phyloP scores from a whole-genome alignment of 495 filamentous ascomycete species.

The Melanomma pulvis-pyrius region DNA sequence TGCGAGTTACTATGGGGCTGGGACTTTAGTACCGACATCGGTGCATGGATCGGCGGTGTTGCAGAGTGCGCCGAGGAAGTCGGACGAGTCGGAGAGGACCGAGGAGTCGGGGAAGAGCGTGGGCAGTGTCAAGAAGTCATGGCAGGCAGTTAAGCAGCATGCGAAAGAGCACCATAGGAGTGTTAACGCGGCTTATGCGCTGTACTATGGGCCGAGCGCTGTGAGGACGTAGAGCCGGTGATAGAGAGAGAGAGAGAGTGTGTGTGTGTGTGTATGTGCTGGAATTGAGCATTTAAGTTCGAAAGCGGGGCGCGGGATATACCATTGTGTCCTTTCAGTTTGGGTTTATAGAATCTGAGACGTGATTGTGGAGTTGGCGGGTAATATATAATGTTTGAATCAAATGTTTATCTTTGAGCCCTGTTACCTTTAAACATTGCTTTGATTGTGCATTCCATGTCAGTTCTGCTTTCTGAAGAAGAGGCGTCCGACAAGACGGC shows the following conservation, averaged over 20 bases:
- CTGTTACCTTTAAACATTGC: too few species aligned
- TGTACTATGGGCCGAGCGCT: not conserved
- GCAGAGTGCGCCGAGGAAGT: not conserved
- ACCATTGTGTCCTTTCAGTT: not conserved
- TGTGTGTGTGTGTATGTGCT: not conserved
- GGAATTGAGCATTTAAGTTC: not conserved
- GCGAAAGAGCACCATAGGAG: conserved; percentile 13
- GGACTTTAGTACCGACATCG: not conserved
- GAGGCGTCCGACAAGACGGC: too few species aligned
- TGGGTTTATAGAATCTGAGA: not conserved
- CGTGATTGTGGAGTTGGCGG: too few species aligned
- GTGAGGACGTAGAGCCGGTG: not conserved
- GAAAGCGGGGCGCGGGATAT: not conserved
- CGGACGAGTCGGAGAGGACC: not conserved
- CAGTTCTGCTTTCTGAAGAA: too few species aligned
- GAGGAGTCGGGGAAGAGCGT: not conserved
- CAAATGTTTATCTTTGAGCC: too few species aligned
- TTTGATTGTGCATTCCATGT: too few species aligned
- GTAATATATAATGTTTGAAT: too few species aligned
- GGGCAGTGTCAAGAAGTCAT: not conserved
- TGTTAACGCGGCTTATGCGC: conserved; percentile 13
- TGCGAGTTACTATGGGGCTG: conserved; percentile 6
- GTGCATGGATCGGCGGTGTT: not conserved
- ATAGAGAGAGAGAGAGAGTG: too few species aligned
- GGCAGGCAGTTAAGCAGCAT: not conserved